phyloP scores from a whole-genome alignment of 2,329 filamentous ascomycete species.

The Arthrobotrys conoides region DNA sequence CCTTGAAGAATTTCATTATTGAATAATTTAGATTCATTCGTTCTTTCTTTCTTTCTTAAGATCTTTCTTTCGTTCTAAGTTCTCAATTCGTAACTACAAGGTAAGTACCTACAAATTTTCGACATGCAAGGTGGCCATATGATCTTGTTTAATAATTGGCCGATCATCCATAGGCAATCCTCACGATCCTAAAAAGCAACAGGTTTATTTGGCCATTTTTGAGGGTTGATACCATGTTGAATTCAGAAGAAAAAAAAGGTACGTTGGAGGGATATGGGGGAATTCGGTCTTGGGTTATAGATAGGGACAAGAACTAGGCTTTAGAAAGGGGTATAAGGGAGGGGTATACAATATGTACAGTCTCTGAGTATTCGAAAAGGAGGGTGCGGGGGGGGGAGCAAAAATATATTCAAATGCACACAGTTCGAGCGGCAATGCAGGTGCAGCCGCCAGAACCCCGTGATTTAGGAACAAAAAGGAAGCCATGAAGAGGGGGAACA shows the following conservation, averaged over 20 bases:
- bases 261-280: not conserved
- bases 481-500: conserved; percentile 61
- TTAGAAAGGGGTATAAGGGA: not conserved
- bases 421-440: conserved; percentile 5
- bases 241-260: not conserved
- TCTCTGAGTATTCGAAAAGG: not conserved
- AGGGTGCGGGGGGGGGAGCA: not conserved
- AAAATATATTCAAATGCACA: conserved; percentile 7
- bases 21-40: no score
- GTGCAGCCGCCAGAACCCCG: conserved; percentile 4
- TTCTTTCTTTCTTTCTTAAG: no score
- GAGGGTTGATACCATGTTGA: not conserved
- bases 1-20: no score
- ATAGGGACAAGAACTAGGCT: not conserved
- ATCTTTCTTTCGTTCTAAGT: not conserved
- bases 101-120: no score
- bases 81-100: not conserved
- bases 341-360: conserved; percentile 5
- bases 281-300: conserved; percentile 6
- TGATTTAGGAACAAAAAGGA: conserved; percentile 35
- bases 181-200: not conserved
- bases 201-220: no score
- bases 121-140: no score
- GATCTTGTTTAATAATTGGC: no score
- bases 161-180: no score